Base-by-base conservation (phyloP, 768 basidiomycete species). In the Boletellus ananiceps region DNA sequence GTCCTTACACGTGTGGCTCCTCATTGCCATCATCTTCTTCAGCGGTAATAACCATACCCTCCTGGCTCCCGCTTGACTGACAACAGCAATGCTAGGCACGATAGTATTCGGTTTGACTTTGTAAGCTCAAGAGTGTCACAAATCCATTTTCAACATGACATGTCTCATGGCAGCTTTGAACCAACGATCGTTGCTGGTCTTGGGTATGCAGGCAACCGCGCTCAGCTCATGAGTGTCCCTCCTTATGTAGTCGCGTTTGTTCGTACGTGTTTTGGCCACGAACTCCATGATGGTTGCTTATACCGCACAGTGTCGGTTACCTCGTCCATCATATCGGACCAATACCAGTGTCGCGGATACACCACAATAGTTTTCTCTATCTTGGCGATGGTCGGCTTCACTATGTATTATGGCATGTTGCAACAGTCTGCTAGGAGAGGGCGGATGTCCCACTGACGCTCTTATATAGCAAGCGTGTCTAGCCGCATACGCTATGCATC, bases 171-270 rank as follows among this genome's bases (percentile, higher is more conserved):
- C 33, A 81, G 87, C 59, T 91, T 91, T 66, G 70, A 80, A 6
- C 88, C 88, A 8, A 81, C 83, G 6, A 86, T 91, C 65, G 79
- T 90, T 6, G 70, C 78, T 31, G 69, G 74, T 8, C 74, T 86
- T 2, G 84, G 83, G 27, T 83, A 77, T 59, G 70, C 72, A 1
- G 72, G 76, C 0, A 69, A 73, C 25, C 63, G 69, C 16, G 78
- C 81, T 4, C 83, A 85, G 57, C 69, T 87, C 1, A 80, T 83
- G 74, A 81, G 76, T 13, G 82, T 84, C 0, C 74, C 74, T 13
- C 81, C 80, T 5, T 81, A 74, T 43, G 76, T 72, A 2, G 55
- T 46, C 5, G 72, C 77, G n/a, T 80, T 78, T 58, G 60, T 71
- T 19, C 50, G 80, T 79, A 31, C 55, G 77, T 57, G 31, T 35